Base-by-base conservation (phyloP, 345 rosid genomes). In the Isatis tinctoria region DNA sequence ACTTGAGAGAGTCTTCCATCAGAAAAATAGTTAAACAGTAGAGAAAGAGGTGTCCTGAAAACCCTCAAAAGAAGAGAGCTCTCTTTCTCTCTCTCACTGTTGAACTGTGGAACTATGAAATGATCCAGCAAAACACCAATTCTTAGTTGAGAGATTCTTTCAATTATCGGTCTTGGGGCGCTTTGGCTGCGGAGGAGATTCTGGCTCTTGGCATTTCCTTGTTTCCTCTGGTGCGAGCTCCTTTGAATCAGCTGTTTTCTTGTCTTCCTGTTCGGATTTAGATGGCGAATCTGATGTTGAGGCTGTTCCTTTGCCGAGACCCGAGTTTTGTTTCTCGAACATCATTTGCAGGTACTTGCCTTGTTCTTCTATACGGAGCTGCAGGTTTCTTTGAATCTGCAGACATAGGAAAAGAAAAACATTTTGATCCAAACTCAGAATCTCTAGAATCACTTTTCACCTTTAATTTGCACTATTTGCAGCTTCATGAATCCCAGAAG, bases 301-400 rank as follows among this genome's bases (percentile, higher is more conserved):
- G 64, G 79, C 78, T 79, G 88, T 88, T 49, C 82, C 78, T 85
- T 81, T 83, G 76, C 81, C 78, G 17, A 73, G 60, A 65, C 88
- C 91, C 1, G 96, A 81, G 76, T 83, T 85, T 78, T 93, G 98
- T 83, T 88, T 89, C 91, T 91, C 96, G 59, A 94, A 94, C 96
- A 94, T 94, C 96, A 84, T 86, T 72, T 94, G 96, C 65, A 94
- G 95, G 84, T 87, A 79, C 84, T 83, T 87, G 63, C 98, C 98
- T 80, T 94, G 96, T 82, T 94, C 98, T 85, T 94, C 98, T 79
- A 94, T 89, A 8, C 89, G 89, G 73, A 94, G 81, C 85, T 94
- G 98, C 68, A 94, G 80, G 74, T 85, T 94, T 78, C 97, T 86
- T 85, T 91, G 96, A 63, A 94, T 91, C 97, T 91, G 88, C 49